Percentiles rank a stretch among this genome's conserved stretches.
phyloP scores from a whole-genome alignment of 164 flowering plant genomes.

The Piper longum region DNA sequence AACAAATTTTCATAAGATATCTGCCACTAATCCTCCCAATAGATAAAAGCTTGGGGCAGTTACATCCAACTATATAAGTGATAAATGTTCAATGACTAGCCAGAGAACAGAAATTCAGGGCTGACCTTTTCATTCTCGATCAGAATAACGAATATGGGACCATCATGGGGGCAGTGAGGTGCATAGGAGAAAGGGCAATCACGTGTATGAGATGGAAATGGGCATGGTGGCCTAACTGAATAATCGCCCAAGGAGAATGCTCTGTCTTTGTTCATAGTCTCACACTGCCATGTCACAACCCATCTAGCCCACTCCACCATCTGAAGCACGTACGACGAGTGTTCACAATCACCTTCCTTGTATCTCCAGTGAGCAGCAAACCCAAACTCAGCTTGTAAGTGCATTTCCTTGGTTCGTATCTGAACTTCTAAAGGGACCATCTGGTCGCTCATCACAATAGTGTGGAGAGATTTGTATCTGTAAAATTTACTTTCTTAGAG shows the following conservation, averaged over 20 bases:
- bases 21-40: too few species aligned
- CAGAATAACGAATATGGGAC: slow-evolving; percentile 70
- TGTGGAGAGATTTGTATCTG: slow-evolving; percentile 90
- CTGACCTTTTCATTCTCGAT: slow-evolving; percentile 86
- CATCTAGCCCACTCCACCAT: slow-evolving; percentile 99
- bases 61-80: too few species aligned
- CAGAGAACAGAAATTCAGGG: too few species aligned
- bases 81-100: too few species aligned
- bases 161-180: slow-evolving; percentile 41
- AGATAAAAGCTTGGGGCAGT: too few species aligned
- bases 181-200: slow-evolving; percentile 65
- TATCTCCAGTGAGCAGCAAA: slow-evolving; percentile 99
- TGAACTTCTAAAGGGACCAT: slow-evolving; percentile 82
- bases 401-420: slow-evolving; percentile 90
- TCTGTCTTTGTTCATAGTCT: slow-evolving; percentile 47
- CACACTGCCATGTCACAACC: slow-evolving; percentile 85
- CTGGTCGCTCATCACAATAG: slow-evolving; percentile 76
- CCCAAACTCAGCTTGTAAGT: slow-evolving; percentile 88
- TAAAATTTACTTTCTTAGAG: background rate
- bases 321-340: slow-evolving; percentile 73
- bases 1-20: too few species aligned
- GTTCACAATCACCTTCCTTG: slow-evolving; percentile 71
- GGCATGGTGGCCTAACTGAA: slow-evolving; percentile 61
- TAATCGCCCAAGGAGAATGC: slow-evolving; percentile 22
- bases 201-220: slow-evolving; percentile 61